Percentiles rank a stretch among this genome's conserved stretches.
Conservation (phyloP, 108 stramenopile genomes). For the Seminavis robusta region DNA sequence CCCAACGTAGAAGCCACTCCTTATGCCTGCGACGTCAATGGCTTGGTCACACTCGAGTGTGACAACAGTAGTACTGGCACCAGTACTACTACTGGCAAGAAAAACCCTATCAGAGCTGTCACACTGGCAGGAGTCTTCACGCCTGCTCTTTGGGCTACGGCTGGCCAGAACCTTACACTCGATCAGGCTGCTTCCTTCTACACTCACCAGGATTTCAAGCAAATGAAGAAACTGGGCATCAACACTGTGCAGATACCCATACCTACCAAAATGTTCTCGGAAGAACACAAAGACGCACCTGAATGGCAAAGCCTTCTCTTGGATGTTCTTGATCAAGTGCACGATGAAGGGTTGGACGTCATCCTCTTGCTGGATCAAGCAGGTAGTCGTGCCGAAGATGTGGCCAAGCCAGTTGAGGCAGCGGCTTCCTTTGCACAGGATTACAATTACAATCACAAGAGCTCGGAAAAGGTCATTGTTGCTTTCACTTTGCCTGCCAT, state of each 20-base stretch:
- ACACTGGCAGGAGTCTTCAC: constrained; percentile 67
- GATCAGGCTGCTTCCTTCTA: constrained; percentile 44
- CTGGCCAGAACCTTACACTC: constrained; percentile 34
- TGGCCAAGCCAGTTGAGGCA: constrained; percentile 24
- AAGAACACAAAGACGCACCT: background rate
- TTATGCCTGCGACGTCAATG: constrained; percentile 61
- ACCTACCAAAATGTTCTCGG: constrained; percentile 30
- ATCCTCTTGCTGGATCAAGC: constrained; percentile 44
- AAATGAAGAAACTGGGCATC: constrained; percentile 55
- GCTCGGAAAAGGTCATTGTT: constrained; percentile 27
- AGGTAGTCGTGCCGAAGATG: constrained; percentile 29
- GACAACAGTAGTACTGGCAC: constrained; percentile 7
- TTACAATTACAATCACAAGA: background rate
- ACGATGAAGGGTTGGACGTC: constrained; percentile 31
- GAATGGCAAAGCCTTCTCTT: background rate
- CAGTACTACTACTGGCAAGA: constrained; percentile 1
- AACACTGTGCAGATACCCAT: constrained; percentile 74
- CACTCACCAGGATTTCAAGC: constrained; percentile 42
- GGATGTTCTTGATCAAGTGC: constrained; percentile 16
- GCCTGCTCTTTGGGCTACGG: constrained; percentile 45
- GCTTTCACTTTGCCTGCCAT: constrained; percentile 46
- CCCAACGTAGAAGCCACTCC: constrained; percentile 24
- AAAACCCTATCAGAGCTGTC: constrained; percentile 49
- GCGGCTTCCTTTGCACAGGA: constrained; percentile 43
- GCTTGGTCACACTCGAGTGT: constrained; percentile 48